Conservation (phyloP, 208 protist species). For the Wallacemonas sp. region DNA sequence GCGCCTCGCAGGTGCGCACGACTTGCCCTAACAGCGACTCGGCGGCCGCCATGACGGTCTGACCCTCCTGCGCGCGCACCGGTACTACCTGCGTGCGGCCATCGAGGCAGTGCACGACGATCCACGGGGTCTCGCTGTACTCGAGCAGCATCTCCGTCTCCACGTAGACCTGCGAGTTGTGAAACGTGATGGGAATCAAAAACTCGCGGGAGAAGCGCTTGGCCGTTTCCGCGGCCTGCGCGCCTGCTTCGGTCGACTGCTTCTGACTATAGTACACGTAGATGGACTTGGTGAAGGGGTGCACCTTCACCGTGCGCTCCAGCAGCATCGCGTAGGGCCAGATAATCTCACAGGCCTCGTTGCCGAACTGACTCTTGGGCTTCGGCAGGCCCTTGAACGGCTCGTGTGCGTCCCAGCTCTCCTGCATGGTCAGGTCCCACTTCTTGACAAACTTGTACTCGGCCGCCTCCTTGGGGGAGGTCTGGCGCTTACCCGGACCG, state of each 20-base stretch:
- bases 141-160: slow-evolving; percentile 92
- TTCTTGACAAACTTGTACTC: slow-evolving; percentile 85
- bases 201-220: slow-evolving; percentile 75
- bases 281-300: slow-evolving; percentile 93
- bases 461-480: slow-evolving; percentile 61
- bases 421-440: slow-evolving; percentile 86
- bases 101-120: slow-evolving; percentile 87
- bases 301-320: slow-evolving; percentile 83
- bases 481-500: slow-evolving; percentile 86
- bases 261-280: slow-evolving; percentile 90
- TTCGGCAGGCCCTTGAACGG: slow-evolving; percentile 89
- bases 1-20: slow-evolving; percentile 47
- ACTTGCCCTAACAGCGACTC: slow-evolving; percentile 58
- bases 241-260: slow-evolving; percentile 53
- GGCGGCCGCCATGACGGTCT: slow-evolving; percentile 30
- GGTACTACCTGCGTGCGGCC: slow-evolving; percentile 59
- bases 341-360: slow-evolving; percentile 88
- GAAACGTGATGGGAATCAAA: slow-evolving; percentile 89
- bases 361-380: slow-evolving; percentile 87
- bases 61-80: slow-evolving; percentile 32
- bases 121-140: slow-evolving; percentile 89
- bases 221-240: slow-evolving; percentile 47
- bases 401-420: slow-evolving; percentile 84
- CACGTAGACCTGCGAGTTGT: slow-evolving; percentile 92
- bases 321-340: slow-evolving; percentile 90